These are phyloP conservation scores for Gleditsia sinensis DNA, from an alignment of 306 rosid genomes.

Conservation along the genomic window DNA sequence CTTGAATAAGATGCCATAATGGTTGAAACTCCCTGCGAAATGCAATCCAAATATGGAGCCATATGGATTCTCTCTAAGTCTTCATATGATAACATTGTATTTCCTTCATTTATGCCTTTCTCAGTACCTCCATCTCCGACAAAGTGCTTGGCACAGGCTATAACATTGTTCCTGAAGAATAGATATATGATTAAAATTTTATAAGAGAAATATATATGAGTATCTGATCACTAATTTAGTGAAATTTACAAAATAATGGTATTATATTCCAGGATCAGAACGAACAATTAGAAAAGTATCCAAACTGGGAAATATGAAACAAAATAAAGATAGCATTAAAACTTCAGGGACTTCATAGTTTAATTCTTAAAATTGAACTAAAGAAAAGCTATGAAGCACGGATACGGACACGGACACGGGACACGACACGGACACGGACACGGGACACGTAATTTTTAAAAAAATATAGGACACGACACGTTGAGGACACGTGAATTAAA, in stretches of 20 bases:
- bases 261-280: background rate
- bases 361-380: no score
- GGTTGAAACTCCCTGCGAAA: conserved; percentile 81
- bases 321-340: conserved; percentile 5
- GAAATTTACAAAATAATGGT: background rate
- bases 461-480: no score
- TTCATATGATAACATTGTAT: conserved; percentile 66
- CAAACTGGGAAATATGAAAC: conserved; percentile 3
- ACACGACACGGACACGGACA: no score
- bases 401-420: no score
- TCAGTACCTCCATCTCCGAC: conserved; percentile 93
- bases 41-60: conserved; percentile 89
- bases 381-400: no score
- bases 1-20: conserved; percentile 87
- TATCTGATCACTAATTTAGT: background rate
- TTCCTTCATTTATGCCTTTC: conserved; percentile 80
- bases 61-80: conserved; percentile 81
- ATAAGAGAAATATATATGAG: background rate
- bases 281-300: conserved; percentile 7
- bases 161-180: conserved; percentile 65
- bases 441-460: no score
- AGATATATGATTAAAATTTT: conserved; percentile 26
- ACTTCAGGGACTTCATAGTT: no score
- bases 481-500: no score
- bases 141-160: conserved; percentile 98